Evolutionary conservation across 1,284 basidiomycete species (phyloP), one percentile per base, ranked within the genome.

Genomic region (Pseudozyma flocculosa): DNA sequence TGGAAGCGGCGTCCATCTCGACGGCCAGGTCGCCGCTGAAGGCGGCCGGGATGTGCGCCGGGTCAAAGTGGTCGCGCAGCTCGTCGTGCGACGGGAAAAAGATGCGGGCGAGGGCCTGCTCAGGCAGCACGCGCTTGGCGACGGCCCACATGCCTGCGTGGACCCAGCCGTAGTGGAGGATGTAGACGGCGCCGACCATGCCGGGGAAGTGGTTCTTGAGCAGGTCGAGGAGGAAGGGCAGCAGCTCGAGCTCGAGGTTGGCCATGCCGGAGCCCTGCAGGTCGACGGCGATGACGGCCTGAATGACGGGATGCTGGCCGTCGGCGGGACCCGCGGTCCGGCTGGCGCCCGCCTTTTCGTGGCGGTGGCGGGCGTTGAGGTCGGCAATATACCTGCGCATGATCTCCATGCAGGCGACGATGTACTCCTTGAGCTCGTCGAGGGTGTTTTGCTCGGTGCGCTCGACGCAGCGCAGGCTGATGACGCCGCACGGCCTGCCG

Each of bases 111-210:
- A 88, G 81, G 10, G 87, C 85, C 37, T 84, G 81, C 43, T 84
- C 81, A 14, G 90, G 89, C 32, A 92, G 80, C 4, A 88, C 73
- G 43, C 85, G 85, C 85, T 87, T 90, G 56, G 85, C 81, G 43
- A 92, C 75, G 36, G 79, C 84, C 89, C 89, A 92, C 58, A 89
- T 80, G 17, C 88, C 86, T 1, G 85, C 83, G 77, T 91, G 87
- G 17, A 86, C 79, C 89, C 89, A 92, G 10, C 87, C 86, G 72
- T 87, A 89, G 78, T 92, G 90, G 34, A 90, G 80, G 45, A 91
- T 80, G 71, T 88, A 88, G 24, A 87, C 87, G 84, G 76, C 49
- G 49, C 70, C 73, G 2, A 74, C 66, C 49, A 72, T 65, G 18
- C 74, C 72, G 0, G 75, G 75, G 23, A 69, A 71, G 42, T 77